Conservation (phyloP, 768 basidiomycete species). For the Hypsizygus marmoreus region DNA sequence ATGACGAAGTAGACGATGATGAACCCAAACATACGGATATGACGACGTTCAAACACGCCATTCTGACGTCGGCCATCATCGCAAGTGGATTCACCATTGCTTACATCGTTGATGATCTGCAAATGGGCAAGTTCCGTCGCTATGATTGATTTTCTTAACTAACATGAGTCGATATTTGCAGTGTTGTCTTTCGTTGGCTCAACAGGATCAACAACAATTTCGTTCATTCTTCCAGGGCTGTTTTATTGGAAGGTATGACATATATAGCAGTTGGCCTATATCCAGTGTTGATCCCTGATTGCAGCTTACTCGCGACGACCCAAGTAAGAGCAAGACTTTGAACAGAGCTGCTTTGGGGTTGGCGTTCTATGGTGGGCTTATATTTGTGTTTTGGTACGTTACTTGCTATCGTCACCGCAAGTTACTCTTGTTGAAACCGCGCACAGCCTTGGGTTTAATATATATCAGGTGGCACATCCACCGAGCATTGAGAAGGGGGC, state of each 20-base stretch:
- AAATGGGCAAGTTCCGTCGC: conserved; percentile 56
- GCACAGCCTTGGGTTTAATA: conserved; percentile 74
- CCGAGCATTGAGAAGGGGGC: conserved; percentile 3
- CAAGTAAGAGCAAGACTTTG: conserved; percentile 45
- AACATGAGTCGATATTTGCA: conserved; percentile 27
- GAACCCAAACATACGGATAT: conserved; percentile 64
- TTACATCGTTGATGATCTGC: conserved; percentile 76
- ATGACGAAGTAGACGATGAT: conserved; percentile 50
- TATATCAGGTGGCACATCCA: conserved; percentile 61
- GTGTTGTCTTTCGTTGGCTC: conserved; percentile 96
- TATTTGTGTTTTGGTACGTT: conserved; percentile 88
- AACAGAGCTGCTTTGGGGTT: conserved; percentile 68
- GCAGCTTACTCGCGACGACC: conserved; percentile 72
- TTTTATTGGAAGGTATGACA: conserved; percentile 86
- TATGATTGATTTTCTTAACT: background rate
- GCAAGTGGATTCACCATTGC: conserved; percentile 69
- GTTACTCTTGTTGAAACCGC: conserved; percentile 10
- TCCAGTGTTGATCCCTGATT: conserved; percentile 5
- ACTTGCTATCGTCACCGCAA: background rate
- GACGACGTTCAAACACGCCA: conserved; percentile 63
- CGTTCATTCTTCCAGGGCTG: conserved; percentile 91
- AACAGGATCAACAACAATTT: conserved; percentile 95
- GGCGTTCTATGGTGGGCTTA: conserved; percentile 70
- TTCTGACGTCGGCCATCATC: conserved; percentile 71
- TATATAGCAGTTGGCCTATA: conserved; percentile 1